Percentiles rank a stretch among this genome's conserved stretches.
Conservation (phyloP, 208 protist genomes). For the Kentomonas sorsogonicus region DNA sequence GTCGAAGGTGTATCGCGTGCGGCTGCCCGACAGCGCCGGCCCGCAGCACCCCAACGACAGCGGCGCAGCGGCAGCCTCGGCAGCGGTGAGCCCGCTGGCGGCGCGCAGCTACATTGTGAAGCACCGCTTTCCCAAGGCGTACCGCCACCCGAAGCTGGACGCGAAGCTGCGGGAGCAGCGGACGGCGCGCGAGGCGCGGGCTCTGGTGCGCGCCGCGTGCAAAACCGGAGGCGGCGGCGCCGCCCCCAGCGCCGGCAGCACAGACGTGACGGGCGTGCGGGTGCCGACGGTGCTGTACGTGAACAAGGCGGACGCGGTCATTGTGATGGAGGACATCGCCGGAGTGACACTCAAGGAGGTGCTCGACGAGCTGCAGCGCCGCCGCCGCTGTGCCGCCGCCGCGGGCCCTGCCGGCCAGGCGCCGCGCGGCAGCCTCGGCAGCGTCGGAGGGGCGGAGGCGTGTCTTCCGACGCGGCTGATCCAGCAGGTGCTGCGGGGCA, state of each 20-base stretch:
- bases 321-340: constrained; percentile 81
- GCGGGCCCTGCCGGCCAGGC: not conserved
- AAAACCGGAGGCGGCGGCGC: no score
- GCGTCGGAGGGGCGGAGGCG: not conserved
- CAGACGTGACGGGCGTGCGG: no score
- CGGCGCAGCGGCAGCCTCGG: no score
- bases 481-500: constrained; percentile 35
- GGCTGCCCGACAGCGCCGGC: constrained; percentile 52
- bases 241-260: no score
- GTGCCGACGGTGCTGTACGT: constrained; percentile 59
- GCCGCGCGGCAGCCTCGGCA: not conserved
- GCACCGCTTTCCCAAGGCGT: constrained; percentile 68
- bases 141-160: constrained; percentile 74
- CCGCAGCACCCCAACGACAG: no score
- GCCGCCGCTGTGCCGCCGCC: not conserved
- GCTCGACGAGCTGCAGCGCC: constrained; percentile 32
- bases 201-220: constrained; percentile 40
- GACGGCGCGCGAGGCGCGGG: constrained; percentile 66
- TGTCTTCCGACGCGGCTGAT: constrained; percentile 26
- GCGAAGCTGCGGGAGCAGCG: constrained; percentile 68
- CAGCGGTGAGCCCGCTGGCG: no score
- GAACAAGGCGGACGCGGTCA: constrained; percentile 36
- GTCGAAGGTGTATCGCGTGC: constrained; percentile 67
- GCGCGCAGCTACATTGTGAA: no score
- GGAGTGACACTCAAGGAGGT: constrained; percentile 63